Evolutionary conservation across 768 basidiomycete species (phyloP).

Genomic region (Boletus speciosus): DNA sequence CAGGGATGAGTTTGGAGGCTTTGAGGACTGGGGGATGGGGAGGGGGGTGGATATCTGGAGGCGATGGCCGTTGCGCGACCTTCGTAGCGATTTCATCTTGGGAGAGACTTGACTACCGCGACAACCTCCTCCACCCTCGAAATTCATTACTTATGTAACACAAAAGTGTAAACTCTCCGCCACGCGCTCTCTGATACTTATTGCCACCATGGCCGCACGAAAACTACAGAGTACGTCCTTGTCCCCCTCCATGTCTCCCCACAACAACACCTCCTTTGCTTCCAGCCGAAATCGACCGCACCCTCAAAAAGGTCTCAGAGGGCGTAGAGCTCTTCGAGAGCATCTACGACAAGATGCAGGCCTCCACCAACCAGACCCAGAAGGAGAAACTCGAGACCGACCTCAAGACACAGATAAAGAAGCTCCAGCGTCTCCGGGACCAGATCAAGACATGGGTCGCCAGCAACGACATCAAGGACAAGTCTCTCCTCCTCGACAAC

Average conservation of each 20-base stretch:
- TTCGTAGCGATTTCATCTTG: slow-evolving; percentile 78
- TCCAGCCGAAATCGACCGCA: slow-evolving; percentile 96
- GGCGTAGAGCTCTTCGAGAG: slow-evolving; percentile 94
- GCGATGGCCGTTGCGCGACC: slow-evolving; percentile 53
- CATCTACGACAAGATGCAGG: slow-evolving; percentile 98
- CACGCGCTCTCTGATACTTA: background rate
- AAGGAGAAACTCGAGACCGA: slow-evolving; percentile 98
- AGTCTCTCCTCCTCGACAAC: slow-evolving; percentile 86
- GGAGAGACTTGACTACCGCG: no score
- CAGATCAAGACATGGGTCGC: slow-evolving; percentile 96
- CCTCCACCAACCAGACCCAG: slow-evolving; percentile 93
- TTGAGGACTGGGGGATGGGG: slow-evolving; percentile 42
- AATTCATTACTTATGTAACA: slow-evolving; percentile 20
- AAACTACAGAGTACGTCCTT: slow-evolving; percentile 75
- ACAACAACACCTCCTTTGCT: background rate
- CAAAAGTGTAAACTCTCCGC: background rate
- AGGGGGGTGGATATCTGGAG: slow-evolving; percentile 70
- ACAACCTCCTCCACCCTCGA: no score
- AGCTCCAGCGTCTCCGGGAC: slow-evolving; percentile 77
- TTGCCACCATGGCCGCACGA: slow-evolving; percentile 71
- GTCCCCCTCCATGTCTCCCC: background rate
- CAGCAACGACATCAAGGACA: slow-evolving; percentile 99
- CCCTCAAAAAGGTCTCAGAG: slow-evolving; percentile 93
- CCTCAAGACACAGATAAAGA: slow-evolving; percentile 98
- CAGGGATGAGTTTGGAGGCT: slow-evolving; percentile 63